These are phyloP conservation scores for Phalaenopsis hybrid DNA, from an alignment of 116 monocot species.

Conservation along the genomic window DNA sequence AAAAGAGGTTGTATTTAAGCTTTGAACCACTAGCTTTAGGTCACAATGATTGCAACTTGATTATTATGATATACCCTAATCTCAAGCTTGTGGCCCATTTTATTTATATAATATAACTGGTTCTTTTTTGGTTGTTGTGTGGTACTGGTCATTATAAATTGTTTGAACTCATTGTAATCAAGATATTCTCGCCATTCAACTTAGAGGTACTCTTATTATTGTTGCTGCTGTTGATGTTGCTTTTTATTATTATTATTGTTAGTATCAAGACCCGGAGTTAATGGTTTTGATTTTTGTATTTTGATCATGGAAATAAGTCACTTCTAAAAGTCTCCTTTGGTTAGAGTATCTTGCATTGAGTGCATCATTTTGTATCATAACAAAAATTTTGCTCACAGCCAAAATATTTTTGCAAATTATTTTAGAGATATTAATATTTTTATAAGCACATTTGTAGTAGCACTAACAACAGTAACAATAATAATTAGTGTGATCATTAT, in stretches of 20 bases:
- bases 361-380: not conserved
- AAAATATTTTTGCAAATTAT: not conserved
- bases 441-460: no score
- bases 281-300: not conserved
- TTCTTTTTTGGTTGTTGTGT: not conserved
- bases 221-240: not conserved
- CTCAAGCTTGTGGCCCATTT: not conserved
- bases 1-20: not conserved
- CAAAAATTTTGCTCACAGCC: not conserved
- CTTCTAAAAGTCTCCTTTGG: not conserved
- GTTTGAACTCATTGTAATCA: not conserved
- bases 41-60: not conserved
- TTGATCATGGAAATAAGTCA: not conserved
- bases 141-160: not conserved
- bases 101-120: no score
- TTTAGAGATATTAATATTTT: not conserved
- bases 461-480: not conserved
- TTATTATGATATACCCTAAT: not conserved
- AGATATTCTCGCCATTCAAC: not conserved
- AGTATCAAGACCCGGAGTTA: not conserved
- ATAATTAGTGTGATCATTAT: not conserved
- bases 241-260: not conserved
- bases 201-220: not conserved
- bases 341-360: not conserved
- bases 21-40: not conserved